Evolutionary conservation across 2,329 filamentous ascomycete species (phyloP), one percentile per base, ranked within the genome.

Genomic region (Teratosphaeriaceae sp.): DNA sequence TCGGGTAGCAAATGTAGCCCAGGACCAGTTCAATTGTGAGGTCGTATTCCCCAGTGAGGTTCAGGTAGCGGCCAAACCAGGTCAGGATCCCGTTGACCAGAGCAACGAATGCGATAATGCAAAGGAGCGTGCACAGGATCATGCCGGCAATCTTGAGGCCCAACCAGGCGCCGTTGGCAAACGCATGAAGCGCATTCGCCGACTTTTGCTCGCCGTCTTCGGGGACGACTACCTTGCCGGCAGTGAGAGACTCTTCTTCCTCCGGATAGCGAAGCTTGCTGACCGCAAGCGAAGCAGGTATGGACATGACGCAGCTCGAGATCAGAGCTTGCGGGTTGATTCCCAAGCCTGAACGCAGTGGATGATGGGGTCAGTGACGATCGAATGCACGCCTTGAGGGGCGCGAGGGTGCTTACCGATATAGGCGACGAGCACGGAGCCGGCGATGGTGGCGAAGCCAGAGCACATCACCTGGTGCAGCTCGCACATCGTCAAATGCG

Each of bases 261-360:
- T 95, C 89, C 2, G 89, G 89, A 63, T 84, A 95, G 44, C 89
- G 84, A 56, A 95, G 75, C 70, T 95, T 95, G 50, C 85, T 90
- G 48, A 92, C 82, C 39, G 88, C 88, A 12, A 96, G 75, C 3
- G 88, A 94, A 1, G 88, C 88, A 0, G 89, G 89, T 51, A 95
- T 95, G 56, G 84, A 89, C 89, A 96, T 96, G 63, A 95, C 88
- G 61, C 88, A 95, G 6, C 85, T 89, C 2, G 87, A 94, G 21
- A 95, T 84, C 36, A 96, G 73, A 2, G 86, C 88, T 63, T 94
- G 84, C 1, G 85, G 73, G 63, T 88, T 92, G 43, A 95, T 74
- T 30, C 88, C 88, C 56, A 95, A 79, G 21, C 74, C 24, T 27
- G 24, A n/a, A n/a, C n/a, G n/a, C n/a, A n/a, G n/a, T n/a, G n/a